A percentile compares a stretch with the other conserved stretches of the same genome.
These are phyloP conservation scores for Picea glauca DNA, from an alignment of 75 land plant genomes.

Conservation along the genomic window DNA sequence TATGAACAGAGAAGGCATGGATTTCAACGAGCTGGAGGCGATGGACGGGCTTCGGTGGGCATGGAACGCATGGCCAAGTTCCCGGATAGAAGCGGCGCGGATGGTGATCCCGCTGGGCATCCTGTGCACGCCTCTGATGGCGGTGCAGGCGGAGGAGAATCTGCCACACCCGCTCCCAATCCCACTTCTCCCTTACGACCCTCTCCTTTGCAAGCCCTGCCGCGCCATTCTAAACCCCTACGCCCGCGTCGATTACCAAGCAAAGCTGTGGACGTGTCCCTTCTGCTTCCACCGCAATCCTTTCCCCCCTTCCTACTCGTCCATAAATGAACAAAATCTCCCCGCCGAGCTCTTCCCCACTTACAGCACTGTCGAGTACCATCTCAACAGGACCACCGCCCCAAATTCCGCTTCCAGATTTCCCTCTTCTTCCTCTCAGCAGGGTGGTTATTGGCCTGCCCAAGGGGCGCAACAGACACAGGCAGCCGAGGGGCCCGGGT, in stretches of 20 bases:
- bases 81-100: slow-evolving; percentile 44
- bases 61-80: slow-evolving; percentile 92
- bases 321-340: slow-evolving; percentile 63
- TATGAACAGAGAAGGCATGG: slow-evolving; percentile 37
- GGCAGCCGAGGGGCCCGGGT: slow-evolving; percentile 39
- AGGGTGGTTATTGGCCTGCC: background rate
- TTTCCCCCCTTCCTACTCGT: slow-evolving; percentile 65
- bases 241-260: slow-evolving; percentile 67
- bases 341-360: slow-evolving; percentile 94
- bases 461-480: slow-evolving; percentile 13
- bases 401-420: slow-evolving; percentile 5
- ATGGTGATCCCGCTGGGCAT: slow-evolving; percentile 68
- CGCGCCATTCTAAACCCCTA: slow-evolving; percentile 83
- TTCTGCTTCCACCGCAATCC: slow-evolving; percentile 64
- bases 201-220: slow-evolving; percentile 67
- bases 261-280: slow-evolving; percentile 87
- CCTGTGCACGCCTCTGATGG: slow-evolving; percentile 60
- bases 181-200: slow-evolving; percentile 78
- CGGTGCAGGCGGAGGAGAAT: background rate
- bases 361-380: slow-evolving; percentile 74
- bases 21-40: slow-evolving; percentile 91
- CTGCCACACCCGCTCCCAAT: slow-evolving; percentile 17
- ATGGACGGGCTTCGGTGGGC: slow-evolving; percentile 90
- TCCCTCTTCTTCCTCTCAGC: background rate
- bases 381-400: slow-evolving; percentile 8